A percentile compares a stretch with the other conserved stretches of the same genome.
Conservation (phyloP, 192 early-diverging fungal genomes). For the Mortierella alpina region DNA sequence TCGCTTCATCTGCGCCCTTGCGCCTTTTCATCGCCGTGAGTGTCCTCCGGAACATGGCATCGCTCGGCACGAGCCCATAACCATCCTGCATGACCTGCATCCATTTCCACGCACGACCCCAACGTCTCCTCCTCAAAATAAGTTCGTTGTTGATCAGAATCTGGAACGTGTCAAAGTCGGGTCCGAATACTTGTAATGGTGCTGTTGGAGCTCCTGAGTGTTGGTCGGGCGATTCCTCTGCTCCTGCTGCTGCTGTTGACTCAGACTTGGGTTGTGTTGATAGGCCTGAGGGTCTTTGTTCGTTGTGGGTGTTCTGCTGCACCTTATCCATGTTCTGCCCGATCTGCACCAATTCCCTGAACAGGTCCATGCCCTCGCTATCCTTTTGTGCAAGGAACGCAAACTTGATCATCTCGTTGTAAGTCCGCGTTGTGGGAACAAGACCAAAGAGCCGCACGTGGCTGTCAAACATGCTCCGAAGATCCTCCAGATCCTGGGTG, state of each 20-base stretch:
- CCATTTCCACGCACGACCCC: conserved; percentile 46
- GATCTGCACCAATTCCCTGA: conserved; percentile 41
- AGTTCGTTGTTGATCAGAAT: conserved; percentile 46
- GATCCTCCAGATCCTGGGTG: conserved; percentile 49
- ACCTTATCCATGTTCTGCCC: conserved; percentile 27
- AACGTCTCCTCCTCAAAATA: conserved; percentile 26
- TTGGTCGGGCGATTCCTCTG: background rate
- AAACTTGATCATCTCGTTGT: conserved; percentile 54
- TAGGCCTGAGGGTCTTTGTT: background rate
- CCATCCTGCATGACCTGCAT: conserved; percentile 44
- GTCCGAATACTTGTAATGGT: conserved; percentile 17
- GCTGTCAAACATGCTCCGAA: conserved; percentile 47
- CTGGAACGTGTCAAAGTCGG: conserved; percentile 37
- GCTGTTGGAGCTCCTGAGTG: background rate
- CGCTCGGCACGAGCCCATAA: conserved; percentile 41
- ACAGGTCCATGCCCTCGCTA: conserved; percentile 31
- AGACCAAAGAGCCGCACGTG: conserved; percentile 49
- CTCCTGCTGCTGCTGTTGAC: background rate
- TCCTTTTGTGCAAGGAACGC: conserved; percentile 36
- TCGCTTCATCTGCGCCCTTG: conserved; percentile 16
- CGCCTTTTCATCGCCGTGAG: conserved; percentile 27
- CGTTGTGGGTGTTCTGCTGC: background rate
- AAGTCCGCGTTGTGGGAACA: conserved; percentile 31
- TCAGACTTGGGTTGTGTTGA: no score
- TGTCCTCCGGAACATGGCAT: conserved; percentile 36